Evolutionary conservation across 805 yeast species (phyloP), one percentile per base, ranked within the genome.

Genomic region (Zygoascus biomembranicola): DNA sequence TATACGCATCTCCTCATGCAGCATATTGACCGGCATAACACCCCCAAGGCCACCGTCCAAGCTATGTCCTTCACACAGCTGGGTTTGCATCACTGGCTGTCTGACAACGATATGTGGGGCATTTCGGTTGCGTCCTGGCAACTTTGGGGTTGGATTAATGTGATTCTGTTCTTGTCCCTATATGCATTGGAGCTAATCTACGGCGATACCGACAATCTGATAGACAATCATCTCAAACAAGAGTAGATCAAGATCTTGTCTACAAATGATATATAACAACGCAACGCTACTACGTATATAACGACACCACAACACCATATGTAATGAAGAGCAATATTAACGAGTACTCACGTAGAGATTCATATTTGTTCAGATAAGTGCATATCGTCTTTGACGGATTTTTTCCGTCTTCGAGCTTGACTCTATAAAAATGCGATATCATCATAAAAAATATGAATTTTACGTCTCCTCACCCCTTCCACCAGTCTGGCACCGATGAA

Each of bases 101-200:
- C 50, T 11, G 43, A 51, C 39, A 51, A 53, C 47, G 46, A 43
- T 23, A 19, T 51, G 73, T 78, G 45, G 77, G 83, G 65, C 42
- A 65, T 59, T 51, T 62, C 70, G 10, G 63, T 67, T 18, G 57
- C 57, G 53, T 85, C 96, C n/a, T 86, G 95, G 88, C 90, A 89
- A 63, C 87, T 94, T 66, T 92, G 99, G 98, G 88, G 90, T 63
- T 92, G 98, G 98, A 79, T 87, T 55, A 92, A 92, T 66, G 87
- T 92, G 74, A 82, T 85, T 59, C 77, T 85, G 51, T 86, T 95
- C 10, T 71, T 94, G 53, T 72, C 81, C n/a, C 73, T 94, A 28
- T 92, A 92, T 68, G 82, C 85, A 32, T 74, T 86, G 47, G 99
- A 92, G 70, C 73, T 92, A 55, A 69, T 82, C 19, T 60, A 60